These are phyloP conservation scores for Camillea tinctor DNA, from an alignment of 2,329 filamentous ascomycete genomes.

Conservation along the genomic window DNA sequence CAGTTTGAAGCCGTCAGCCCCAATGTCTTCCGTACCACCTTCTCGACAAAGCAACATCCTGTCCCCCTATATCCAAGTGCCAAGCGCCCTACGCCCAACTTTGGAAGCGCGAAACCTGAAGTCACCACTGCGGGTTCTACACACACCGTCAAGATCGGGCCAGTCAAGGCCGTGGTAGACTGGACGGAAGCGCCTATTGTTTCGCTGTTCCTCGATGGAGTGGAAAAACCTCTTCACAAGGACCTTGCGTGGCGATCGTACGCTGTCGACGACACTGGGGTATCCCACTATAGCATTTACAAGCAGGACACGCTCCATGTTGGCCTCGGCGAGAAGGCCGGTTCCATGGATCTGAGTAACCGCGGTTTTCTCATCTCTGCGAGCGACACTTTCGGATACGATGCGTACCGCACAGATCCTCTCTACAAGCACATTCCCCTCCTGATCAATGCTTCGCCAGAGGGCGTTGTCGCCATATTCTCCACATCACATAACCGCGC, in stretches of 20 bases:
- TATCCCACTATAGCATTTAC: conserved; percentile 65
- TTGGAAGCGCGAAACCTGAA: conserved; percentile 33
- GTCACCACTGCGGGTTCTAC: conserved; percentile 34
- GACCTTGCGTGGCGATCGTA: conserved; percentile 68
- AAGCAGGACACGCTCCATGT: conserved; percentile 63
- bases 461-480: conserved; percentile 65
- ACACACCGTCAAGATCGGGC: conserved; percentile 45
- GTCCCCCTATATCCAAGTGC: conserved; percentile 65
- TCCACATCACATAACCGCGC: conserved; percentile 65
- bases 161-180: conserved; percentile 54
- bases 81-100: conserved; percentile 39
- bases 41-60: conserved; percentile 60
- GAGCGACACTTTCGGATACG: conserved; percentile 73
- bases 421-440: conserved; percentile 76
- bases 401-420: conserved; percentile 68
- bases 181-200: conserved; percentile 60
- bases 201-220: conserved; percentile 49
- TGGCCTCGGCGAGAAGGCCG: conserved; percentile 68
- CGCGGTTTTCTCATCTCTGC: conserved; percentile 65
- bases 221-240: conserved; percentile 53
- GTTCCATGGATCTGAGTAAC: conserved; percentile 69
- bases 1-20: conserved; percentile 60
- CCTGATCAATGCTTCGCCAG: conserved; percentile 64
- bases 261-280: conserved; percentile 56
- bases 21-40: conserved; percentile 67